Conservation (phyloP, 139 green algal genomes). For the Auxenochlorella pyrenoidosa region DNA sequence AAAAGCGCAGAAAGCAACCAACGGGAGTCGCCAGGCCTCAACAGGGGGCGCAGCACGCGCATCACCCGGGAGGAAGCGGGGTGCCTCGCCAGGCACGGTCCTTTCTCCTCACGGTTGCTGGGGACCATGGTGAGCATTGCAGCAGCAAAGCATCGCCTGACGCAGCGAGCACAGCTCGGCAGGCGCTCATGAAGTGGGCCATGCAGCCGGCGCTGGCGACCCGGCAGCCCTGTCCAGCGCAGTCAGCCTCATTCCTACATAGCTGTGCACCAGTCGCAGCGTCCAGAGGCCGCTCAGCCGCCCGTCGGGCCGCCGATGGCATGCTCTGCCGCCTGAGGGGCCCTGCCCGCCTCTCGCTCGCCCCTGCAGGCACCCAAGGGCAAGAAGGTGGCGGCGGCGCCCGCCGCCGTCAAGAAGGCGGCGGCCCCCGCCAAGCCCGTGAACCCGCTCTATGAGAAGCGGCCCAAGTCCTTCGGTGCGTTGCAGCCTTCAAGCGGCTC, state of each 20-base stretch:
- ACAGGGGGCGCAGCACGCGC: not conserved
- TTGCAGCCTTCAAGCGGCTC: not conserved
- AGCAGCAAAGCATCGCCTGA: not conserved
- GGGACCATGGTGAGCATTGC: constrained; percentile 14
- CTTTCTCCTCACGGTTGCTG: not conserved
- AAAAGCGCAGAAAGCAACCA: not conserved
- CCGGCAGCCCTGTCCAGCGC: not conserved
- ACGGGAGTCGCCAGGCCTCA: not conserved
- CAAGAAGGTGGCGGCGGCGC: constrained; percentile 83
- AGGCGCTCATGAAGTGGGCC: not conserved
- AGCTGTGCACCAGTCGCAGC: not conserved
- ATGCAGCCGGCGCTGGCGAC: not conserved
- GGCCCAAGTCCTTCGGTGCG: constrained; percentile 91
- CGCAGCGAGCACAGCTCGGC: not conserved
- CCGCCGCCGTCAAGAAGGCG: constrained; percentile 75
- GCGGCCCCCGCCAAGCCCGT: constrained; percentile 75
- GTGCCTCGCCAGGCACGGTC: not conserved
- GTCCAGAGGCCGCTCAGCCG: not conserved
- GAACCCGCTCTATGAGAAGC: constrained; percentile 98
- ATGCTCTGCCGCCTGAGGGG: not conserved
- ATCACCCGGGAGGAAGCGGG: not conserved
- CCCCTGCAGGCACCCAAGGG: constrained; percentile 64
- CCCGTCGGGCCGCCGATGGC: constrained; percentile 1
- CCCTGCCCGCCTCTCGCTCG: too few species aligned
- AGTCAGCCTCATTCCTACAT: not conserved